These are phyloP conservation scores for Cyclospora cayetanensis DNA, from an alignment of 169 alveolate genomes.

Conservation along the genomic window DNA sequence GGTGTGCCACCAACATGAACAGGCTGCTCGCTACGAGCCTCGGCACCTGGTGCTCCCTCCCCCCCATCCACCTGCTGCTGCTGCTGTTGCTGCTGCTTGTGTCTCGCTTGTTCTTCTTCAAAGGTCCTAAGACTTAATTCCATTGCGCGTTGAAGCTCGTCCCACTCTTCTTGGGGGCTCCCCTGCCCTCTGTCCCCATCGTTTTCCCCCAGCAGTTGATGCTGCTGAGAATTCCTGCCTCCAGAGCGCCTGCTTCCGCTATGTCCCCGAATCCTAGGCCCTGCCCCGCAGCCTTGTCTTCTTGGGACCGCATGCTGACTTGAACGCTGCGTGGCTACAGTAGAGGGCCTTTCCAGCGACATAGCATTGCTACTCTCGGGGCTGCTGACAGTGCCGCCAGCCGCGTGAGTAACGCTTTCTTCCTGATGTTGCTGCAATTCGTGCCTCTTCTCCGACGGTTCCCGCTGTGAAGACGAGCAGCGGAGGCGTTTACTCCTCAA, in stretches of 20 bases:
- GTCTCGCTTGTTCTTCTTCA: constrained; percentile 8
- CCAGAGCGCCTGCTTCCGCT: constrained; percentile 13
- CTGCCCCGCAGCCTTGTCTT: background rate
- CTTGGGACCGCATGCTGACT: background rate
- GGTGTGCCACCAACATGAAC: too few species aligned
- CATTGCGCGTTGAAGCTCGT: constrained; percentile 30
- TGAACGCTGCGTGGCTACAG: background rate
- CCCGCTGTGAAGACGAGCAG: constrained; percentile 3
- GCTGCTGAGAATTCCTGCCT: constrained; percentile 14
- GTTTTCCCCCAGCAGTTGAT: background rate
- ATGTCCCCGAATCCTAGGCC: background rate
- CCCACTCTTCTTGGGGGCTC: constrained; percentile 14
- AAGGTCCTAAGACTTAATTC: background rate
- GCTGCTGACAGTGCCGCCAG: constrained; percentile 35
- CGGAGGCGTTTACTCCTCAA: background rate
- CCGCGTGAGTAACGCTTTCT: too few species aligned
- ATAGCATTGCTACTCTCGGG: background rate
- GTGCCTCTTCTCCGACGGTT: background rate
- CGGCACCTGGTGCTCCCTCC: constrained; percentile 2
- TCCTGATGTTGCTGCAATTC: background rate
- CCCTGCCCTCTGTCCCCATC: background rate
- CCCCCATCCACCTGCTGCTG: constrained; percentile 18
- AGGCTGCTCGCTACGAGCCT: background rate
- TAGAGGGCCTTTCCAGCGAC: background rate
- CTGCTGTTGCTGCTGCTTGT: constrained; percentile 31